Conservation (phyloP, 2,329 filamentous ascomycete species). For the Aspergillus tamarii region DNA sequence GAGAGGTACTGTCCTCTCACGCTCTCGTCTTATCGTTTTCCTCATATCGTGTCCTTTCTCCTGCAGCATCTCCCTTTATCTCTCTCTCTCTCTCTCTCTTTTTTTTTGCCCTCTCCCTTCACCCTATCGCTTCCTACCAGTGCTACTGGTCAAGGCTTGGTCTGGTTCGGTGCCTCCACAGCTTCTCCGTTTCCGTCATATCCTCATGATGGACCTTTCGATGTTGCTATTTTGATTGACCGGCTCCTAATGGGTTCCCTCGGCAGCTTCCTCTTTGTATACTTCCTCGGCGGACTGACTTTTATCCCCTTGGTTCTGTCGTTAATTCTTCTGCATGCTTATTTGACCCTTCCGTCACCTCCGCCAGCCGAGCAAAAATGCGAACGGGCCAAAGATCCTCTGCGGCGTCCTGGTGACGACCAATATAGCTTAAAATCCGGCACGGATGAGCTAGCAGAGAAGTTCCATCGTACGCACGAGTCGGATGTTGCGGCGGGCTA, state of each 20-base stretch:
- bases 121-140: neutral
- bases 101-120: no score
- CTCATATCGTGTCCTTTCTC: neutral
- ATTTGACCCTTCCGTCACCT: constrained; percentile 64
- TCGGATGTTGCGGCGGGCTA: constrained; percentile 85
- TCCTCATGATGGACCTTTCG: constrained; percentile 34
- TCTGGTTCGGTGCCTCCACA: neutral
- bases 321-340: constrained; percentile 66
- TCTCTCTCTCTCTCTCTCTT: neutral
- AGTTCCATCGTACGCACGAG: constrained; percentile 65
- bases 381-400: constrained; percentile 37
- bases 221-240: constrained; percentile 34
- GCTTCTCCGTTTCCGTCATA: constrained; percentile 7
- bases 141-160: neutral
- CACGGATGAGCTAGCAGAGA: constrained; percentile 62
- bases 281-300: constrained; percentile 84
- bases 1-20: neutral
- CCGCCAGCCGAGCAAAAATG: constrained; percentile 34
- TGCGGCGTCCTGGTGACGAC: constrained; percentile 66
- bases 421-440: constrained; percentile 64
- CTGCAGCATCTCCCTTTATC: neutral
- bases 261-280: constrained; percentile 68
- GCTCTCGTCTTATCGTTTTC: neutral
- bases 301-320: constrained; percentile 75
- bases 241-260: constrained; percentile 48